These are phyloP conservation scores for Porcisia hertigi DNA, from an alignment of 208 protist genomes.

Conservation along the genomic window DNA sequence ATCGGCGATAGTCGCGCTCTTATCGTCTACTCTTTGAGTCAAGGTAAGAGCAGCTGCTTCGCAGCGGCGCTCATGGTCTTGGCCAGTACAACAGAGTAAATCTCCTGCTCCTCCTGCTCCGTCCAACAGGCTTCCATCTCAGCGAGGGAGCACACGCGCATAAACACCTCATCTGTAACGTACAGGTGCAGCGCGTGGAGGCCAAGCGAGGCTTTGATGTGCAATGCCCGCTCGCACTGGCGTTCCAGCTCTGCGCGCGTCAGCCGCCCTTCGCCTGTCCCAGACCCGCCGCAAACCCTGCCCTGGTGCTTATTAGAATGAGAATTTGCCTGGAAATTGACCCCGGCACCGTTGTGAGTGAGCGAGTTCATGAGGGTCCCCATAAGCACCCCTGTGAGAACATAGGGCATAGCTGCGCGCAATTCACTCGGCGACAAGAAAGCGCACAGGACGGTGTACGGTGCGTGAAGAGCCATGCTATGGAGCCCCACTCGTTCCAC, in stretches of 20 bases:
- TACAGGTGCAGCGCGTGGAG: slow-evolving; percentile 49
- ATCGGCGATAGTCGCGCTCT: too few species aligned
- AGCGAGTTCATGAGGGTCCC: slow-evolving; percentile 25
- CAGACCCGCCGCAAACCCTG: background rate
- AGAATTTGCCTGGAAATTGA: background rate
- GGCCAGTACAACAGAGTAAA: slow-evolving; percentile 29
- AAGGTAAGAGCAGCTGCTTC: slow-evolving; percentile 16
- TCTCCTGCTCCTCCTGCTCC: slow-evolving; percentile 31
- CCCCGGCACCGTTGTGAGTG: background rate
- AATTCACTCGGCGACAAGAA: slow-evolving; percentile 67
- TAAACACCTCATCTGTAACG: slow-evolving; percentile 47
- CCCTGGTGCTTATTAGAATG: background rate
- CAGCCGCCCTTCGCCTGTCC: background rate
- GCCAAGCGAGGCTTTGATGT: slow-evolving; percentile 72
- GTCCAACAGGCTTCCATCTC: slow-evolving; percentile 48
- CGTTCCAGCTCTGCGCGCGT: background rate
- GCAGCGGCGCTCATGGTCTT: slow-evolving; percentile 10
- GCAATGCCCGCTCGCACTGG: slow-evolving; percentile 35
- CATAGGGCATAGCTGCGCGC: slow-evolving; percentile 42
- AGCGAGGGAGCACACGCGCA: slow-evolving; percentile 49
- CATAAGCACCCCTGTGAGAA: slow-evolving; percentile 46
- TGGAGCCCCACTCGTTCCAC: slow-evolving; percentile 45
- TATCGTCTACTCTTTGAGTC: background rate
- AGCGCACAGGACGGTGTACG: slow-evolving; percentile 43
- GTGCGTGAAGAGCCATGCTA: slow-evolving; percentile 57